Conservation (phyloP, 345 rosid genomes). For the Ceriops decandra region DNA sequence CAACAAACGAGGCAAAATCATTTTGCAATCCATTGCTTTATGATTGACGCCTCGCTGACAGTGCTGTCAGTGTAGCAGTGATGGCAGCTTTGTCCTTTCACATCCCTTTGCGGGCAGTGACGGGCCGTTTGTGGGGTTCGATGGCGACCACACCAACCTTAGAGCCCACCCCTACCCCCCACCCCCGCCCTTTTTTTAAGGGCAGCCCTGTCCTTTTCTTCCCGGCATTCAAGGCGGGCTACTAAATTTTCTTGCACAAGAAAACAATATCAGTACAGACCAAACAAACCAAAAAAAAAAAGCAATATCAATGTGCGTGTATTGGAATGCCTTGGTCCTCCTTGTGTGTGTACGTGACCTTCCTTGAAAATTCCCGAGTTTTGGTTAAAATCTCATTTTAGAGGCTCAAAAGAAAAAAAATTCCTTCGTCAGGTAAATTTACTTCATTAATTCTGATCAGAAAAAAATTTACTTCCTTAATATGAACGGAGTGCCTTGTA, state of each 20-base stretch:
- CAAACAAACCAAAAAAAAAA: too few species aligned
- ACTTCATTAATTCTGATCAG: too few species aligned
- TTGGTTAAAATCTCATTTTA: too few species aligned
- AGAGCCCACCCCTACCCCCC: not conserved
- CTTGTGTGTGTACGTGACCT: too few species aligned
- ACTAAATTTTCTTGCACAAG: not conserved
- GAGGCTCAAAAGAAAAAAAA: too few species aligned
- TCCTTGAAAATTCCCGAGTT: too few species aligned
- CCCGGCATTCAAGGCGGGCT: conserved; percentile 43
- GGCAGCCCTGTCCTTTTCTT: conserved; percentile 48
- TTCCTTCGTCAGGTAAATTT: too few species aligned
- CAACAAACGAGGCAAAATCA: conserved; percentile 27
- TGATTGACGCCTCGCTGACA: conserved; percentile 69
- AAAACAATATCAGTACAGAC: too few species aligned
- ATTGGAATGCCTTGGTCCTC: too few species aligned
- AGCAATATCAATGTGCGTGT: too few species aligned
- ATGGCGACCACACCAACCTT: conserved; percentile 35
- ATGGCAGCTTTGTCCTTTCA: conserved; percentile 39
- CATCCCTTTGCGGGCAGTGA: conserved; percentile 6
- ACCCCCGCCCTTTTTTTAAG: conserved; percentile 11
- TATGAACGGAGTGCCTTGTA: too few species aligned
- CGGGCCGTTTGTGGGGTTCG: conserved; percentile 9
- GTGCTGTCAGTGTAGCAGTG: conserved; percentile 26
- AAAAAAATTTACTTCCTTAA: too few species aligned
- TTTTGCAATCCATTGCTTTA: conserved; percentile 64